These are phyloP conservation scores for Ogataea chonburiensis DNA, from an alignment of 805 yeast species.

Conservation along the genomic window DNA sequence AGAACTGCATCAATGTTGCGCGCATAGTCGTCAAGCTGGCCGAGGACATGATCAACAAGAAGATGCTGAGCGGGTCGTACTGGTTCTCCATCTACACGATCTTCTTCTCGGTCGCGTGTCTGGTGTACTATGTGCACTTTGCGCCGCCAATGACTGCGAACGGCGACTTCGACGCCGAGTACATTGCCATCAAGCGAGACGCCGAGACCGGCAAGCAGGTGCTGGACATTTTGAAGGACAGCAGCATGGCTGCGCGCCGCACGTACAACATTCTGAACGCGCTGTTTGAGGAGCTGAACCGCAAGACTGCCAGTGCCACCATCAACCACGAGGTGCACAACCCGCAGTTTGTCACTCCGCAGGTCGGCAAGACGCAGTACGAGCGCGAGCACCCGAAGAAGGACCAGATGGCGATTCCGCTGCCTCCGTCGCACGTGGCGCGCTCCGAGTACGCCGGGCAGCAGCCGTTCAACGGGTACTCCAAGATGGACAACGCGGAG, in stretches of 20 bases:
- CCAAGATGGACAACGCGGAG: conserved; percentile 22
- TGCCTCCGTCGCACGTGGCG: conserved; percentile 12
- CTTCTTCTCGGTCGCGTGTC: conserved; percentile 83
- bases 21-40: conserved; percentile 79
- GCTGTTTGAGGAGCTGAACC: conserved; percentile 75
- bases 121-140: conserved; percentile 73
- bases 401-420: conserved; percentile 12
- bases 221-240: conserved; percentile 65
- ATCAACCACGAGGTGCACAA: conserved; percentile 22
- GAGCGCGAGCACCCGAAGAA: conserved; percentile 18
- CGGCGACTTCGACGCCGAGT: conserved; percentile 49
- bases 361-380: conserved; percentile 27
- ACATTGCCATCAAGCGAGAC: conserved; percentile 61
- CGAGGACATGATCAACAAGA: conserved; percentile 70
- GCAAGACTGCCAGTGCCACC: conserved; percentile 56
- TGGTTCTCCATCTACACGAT: conserved; percentile 92
- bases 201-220: conserved; percentile 81
- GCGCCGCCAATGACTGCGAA: conserved; percentile 33
- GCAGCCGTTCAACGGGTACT: conserved; percentile 15
- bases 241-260: conserved; percentile 74
- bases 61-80: conserved; percentile 77
- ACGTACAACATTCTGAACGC: conserved; percentile 78
- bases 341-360: conserved; percentile 30
- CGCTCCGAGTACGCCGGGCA: conserved; percentile 4
- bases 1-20: conserved; percentile 82